phyloP scores from a whole-genome alignment of 805 yeast species.

The Vanderwaltozyma tropicalis region DNA sequence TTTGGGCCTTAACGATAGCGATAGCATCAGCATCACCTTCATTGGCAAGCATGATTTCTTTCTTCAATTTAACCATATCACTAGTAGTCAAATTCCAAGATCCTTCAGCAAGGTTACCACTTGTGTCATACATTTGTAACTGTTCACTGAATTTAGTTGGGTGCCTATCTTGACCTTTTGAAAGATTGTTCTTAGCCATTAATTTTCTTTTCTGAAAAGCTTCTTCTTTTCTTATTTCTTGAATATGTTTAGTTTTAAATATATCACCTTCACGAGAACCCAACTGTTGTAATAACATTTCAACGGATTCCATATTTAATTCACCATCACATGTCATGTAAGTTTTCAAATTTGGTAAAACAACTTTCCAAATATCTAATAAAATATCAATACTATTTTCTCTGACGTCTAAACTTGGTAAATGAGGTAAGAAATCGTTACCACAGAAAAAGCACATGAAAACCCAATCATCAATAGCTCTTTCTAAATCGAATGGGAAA shows the following conservation, averaged over 20 bases:
- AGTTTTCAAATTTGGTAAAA: slow-evolving; percentile 54
- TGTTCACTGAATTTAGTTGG: slow-evolving; percentile 58
- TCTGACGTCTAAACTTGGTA: slow-evolving; percentile 89
- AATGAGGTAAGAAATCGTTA: slow-evolving; percentile 93
- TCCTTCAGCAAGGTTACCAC: slow-evolving; percentile 65
- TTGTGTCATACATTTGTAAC: slow-evolving; percentile 66
- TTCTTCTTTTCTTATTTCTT: slow-evolving; percentile 60
- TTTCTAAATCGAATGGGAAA: slow-evolving; percentile 75
- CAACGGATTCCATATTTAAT: slow-evolving; percentile 67
- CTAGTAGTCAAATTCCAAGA: slow-evolving; percentile 54
- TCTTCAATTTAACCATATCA: slow-evolving; percentile 58
- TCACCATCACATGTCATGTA: slow-evolving; percentile 87
- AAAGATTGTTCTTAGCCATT: slow-evolving; percentile 44
- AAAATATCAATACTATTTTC: slow-evolving; percentile 84
- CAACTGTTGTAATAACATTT: slow-evolving; percentile 50
- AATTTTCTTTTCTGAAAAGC: slow-evolving; percentile 42
- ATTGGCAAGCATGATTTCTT: slow-evolving; percentile 56
- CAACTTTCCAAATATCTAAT: slow-evolving; percentile 72
- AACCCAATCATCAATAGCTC: slow-evolving; percentile 98
- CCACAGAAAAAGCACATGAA: slow-evolving; percentile 98
- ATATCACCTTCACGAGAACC: slow-evolving; percentile 71
- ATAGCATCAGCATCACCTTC: slow-evolving; percentile 64
- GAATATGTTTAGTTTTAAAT: slow-evolving; percentile 56
- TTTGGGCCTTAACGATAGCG: slow-evolving; percentile 40
- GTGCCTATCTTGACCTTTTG: slow-evolving; percentile 68